A percentile compares a stretch with the other conserved stretches of the same genome.
These are phyloP conservation scores for Blastobotrys parvus DNA, from an alignment of 805 yeast genomes.

Conservation along the genomic window DNA sequence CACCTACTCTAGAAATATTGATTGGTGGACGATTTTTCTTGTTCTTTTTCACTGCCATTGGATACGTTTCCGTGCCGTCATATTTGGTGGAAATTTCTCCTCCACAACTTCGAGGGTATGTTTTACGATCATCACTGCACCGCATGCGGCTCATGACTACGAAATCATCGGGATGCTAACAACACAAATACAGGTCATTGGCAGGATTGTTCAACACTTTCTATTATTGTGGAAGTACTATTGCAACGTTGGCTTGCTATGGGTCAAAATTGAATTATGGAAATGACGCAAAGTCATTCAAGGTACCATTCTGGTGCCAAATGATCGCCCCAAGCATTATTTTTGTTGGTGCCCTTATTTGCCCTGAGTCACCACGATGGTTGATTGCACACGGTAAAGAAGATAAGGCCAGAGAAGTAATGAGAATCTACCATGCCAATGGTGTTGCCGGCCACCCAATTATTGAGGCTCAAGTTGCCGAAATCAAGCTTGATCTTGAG, in stretches of 20 bases:
- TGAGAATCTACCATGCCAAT: constrained; percentile 16
- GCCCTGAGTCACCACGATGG: constrained; percentile 44
- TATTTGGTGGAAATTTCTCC: constrained; percentile 16
- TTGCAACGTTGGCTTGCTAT: constrained; percentile 4
- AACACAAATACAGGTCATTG: no score
- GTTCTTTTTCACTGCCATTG: constrained; percentile 10
- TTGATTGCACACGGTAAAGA: constrained; percentile 24
- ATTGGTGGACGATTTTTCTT: constrained; percentile 15
- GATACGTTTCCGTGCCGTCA: constrained; percentile 12
- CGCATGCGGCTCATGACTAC: no score
- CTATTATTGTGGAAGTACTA: constrained; percentile 6
- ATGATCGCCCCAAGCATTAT: constrained; percentile 39
- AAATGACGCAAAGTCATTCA: constrained; percentile 6
- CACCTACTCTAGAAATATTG: constrained; percentile 8
- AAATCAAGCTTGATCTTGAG: constrained; percentile 13
- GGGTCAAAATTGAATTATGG: constrained; percentile 3
- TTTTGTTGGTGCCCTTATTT: constrained; percentile 33
- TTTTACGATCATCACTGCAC: no score
- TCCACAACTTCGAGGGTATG: constrained; percentile 16
- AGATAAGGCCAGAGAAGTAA: constrained; percentile 13
- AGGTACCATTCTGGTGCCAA: constrained; percentile 27
- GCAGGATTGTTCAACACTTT: constrained; percentile 15
- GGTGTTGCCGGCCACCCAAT: constrained; percentile 10
- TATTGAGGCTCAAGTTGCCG: constrained; percentile 14
- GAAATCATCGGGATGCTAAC: no score